Conservation (phyloP, 257 asterid species). For the Nicotiana tomentosiformis region DNA sequence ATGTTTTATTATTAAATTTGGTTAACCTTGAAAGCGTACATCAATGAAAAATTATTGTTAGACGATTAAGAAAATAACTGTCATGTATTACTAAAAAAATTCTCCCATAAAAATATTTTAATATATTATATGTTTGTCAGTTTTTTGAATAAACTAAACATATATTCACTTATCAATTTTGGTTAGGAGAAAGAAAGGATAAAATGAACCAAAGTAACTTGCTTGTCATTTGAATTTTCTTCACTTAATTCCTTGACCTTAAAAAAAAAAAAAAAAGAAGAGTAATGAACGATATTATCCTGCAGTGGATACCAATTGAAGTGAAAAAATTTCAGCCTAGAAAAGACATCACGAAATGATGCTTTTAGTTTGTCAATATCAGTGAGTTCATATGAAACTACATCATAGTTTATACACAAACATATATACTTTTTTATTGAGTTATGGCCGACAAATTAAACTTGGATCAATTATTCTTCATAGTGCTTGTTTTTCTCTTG, state of each 20-base stretch:
- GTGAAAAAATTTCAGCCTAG: neutral
- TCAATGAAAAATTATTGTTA: no score
- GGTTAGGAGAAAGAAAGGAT: no score
- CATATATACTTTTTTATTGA: neutral
- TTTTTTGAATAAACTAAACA: no score
- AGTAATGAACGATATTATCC: neutral
- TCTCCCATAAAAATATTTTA: no score
- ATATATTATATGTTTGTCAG: no score
- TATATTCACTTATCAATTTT: no score
- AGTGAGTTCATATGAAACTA: neutral
- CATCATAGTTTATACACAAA: neutral
- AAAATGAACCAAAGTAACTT: neutral
- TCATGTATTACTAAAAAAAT: no score
- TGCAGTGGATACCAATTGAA: neutral
- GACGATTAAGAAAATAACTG: no score
- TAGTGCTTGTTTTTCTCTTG: neutral
- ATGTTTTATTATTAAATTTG: no score
- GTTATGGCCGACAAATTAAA: neutral
- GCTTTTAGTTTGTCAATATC: neutral
- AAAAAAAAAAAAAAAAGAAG: no score
- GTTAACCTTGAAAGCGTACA: no score
- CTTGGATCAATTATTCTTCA: neutral
- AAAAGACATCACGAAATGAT: neutral
- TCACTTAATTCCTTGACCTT: neutral
- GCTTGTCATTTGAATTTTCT: neutral